These are phyloP conservation scores for Phaeolepiota aurea DNA, from an alignment of 768 basidiomycete genomes.

Conservation along the genomic window DNA sequence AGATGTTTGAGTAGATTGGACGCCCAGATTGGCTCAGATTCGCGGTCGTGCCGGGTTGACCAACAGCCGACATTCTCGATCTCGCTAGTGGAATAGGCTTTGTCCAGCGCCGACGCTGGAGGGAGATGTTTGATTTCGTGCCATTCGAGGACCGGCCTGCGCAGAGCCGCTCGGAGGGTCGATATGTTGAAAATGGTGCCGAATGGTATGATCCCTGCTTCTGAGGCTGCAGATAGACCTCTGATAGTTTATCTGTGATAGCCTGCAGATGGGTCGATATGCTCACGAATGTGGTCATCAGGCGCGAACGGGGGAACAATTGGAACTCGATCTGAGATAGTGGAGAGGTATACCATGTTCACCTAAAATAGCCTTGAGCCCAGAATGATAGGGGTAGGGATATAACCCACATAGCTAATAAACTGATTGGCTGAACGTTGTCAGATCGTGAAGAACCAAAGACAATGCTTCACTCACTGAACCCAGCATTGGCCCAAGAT, in stretches of 20 bases:
- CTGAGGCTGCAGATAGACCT: constrained; percentile 12
- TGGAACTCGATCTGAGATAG: constrained; percentile 33
- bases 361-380: constrained; percentile 16
- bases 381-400: no score
- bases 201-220: constrained; percentile 27
- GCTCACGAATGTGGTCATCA: constrained; percentile 28
- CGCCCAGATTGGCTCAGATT: constrained; percentile 15
- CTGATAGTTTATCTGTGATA: not conserved
- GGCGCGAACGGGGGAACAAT: constrained; percentile 41
- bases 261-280: not conserved
- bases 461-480: constrained; percentile 35
- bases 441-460: no score
- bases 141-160: constrained; percentile 39
- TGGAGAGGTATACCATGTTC: constrained; percentile 41
- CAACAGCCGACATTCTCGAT: constrained; percentile 22
- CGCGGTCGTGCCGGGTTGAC: constrained; percentile 17
- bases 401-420: constrained; percentile 10
- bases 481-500: constrained; percentile 46
- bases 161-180: constrained; percentile 23
- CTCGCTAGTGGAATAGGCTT: constrained; percentile 8
- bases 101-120: constrained; percentile 10
- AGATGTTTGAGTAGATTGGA: constrained; percentile 19
- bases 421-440: constrained; percentile 24
- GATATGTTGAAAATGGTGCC: constrained; percentile 37
- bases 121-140: constrained; percentile 31